Evolutionary conservation across 139 green algal species (phyloP).

Genomic region (Chlamydomonas incerta): DNA sequence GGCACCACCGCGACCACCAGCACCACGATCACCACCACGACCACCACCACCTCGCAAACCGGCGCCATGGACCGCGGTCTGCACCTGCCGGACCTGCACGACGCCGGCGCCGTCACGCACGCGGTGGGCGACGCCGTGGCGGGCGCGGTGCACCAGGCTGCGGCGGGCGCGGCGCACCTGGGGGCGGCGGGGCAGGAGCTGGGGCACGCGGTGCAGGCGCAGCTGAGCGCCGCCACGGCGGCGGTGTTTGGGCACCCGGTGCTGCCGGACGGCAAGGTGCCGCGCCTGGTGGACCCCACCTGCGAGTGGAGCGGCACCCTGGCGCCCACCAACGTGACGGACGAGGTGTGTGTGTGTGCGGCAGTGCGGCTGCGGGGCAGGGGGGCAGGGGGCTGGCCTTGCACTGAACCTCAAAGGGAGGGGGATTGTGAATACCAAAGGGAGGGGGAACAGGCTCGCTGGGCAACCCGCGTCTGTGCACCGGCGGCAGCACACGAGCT

Average conservation of each 20-base stretch:
- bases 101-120: no score
- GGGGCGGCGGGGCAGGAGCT: neutral
- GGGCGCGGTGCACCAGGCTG: no score
- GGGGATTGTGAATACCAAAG: no score
- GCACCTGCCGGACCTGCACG: no score
- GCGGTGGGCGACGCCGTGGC: no score
- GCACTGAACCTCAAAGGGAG: no score
- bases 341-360: neutral
- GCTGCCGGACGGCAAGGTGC: neutral
- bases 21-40: neutral
- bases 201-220: neutral
- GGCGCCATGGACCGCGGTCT: neutral
- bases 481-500: no score
- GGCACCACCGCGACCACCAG: neutral
- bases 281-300: neutral
- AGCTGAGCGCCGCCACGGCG: neutral
- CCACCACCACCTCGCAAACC: neutral
- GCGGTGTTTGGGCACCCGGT: neutral
- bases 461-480: no score
- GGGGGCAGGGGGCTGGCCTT: no score
- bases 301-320: neutral
- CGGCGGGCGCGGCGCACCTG: no score
- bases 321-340: neutral
- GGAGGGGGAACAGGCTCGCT: no score
- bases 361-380: no score